A percentile compares a stretch with the other conserved stretches of the same genome.
phyloP scores from a whole-genome alignment of 495 filamentous ascomycete species.

The Recurvomyces mirabilis region DNA sequence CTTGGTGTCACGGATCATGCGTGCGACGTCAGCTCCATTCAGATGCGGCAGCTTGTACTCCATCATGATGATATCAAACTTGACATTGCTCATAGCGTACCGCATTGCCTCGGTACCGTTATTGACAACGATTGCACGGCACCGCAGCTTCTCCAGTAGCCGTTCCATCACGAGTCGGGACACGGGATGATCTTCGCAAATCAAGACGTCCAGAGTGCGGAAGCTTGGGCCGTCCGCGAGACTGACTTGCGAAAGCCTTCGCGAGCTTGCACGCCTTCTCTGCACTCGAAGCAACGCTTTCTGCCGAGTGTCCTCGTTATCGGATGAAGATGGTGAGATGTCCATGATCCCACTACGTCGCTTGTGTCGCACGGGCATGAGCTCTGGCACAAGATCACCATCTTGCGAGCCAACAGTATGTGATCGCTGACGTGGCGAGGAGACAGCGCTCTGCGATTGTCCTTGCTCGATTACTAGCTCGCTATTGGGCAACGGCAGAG shows the following conservation, averaged over 20 bases:
- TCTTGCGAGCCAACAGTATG: constrained; percentile 93
- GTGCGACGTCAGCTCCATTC: constrained; percentile 85
- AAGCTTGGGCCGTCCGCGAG: constrained; percentile 73
- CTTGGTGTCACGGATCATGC: constrained; percentile 92
- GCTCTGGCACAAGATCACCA: constrained; percentile 64
- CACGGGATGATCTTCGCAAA: constrained; percentile 98
- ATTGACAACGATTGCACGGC: constrained; percentile 81
- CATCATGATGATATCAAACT: constrained; percentile 94
- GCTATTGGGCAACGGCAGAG: constrained; percentile 2
- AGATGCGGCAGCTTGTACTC: constrained; percentile 91
- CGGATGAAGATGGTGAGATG: constrained; percentile 92
- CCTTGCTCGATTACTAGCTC: neutral
- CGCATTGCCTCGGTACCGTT: constrained; percentile 85
- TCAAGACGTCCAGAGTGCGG: constrained; percentile 82
- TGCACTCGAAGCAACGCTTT: constrained; percentile 91
- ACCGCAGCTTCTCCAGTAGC: constrained; percentile 84
- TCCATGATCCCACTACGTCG: constrained; percentile 90
- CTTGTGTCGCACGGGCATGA: constrained; percentile 67
- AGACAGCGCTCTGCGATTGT: constrained; percentile 21
- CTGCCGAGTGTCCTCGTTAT: constrained; percentile 86
- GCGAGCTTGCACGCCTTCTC: constrained; percentile 77
- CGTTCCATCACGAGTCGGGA: constrained; percentile 95
- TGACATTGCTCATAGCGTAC: constrained; percentile 83
- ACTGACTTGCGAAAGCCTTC: constrained; percentile 81
- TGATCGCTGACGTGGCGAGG: constrained; percentile 61